Conservation (phyloP, 257 asterid species). For the Leonotis leonurus region DNA sequence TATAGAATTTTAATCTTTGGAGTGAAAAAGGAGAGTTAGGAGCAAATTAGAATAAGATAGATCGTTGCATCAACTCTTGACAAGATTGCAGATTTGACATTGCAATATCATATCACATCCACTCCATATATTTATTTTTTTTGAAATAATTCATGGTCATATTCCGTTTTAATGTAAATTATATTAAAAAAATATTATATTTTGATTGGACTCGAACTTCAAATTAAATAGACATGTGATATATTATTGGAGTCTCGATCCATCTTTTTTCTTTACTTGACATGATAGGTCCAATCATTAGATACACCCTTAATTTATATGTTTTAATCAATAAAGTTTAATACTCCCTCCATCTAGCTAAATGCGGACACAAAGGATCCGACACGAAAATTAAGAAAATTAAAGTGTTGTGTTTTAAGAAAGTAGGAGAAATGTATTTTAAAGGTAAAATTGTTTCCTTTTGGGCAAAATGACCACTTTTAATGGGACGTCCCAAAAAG, state of each 20-base stretch:
- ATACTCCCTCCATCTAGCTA: too few relatives aligned
- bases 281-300: slow-evolving; percentile 1
- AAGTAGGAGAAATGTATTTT: too few relatives aligned
- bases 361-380: too few relatives aligned
- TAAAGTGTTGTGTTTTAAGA: too few relatives aligned
- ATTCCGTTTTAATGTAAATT: not conserved
- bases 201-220: not conserved
- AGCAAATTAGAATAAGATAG: not conserved
- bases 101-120: slow-evolving; percentile 6
- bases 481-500: too few relatives aligned
- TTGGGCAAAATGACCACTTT: too few relatives aligned
- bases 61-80: slow-evolving; percentile 8
- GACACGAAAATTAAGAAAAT: too few relatives aligned
- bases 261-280: not conserved
- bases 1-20: not conserved
- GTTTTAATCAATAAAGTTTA: too few relatives aligned
- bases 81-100: slow-evolving; percentile 11
- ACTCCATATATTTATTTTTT: not conserved
- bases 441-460: too few relatives aligned
- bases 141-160: not conserved
- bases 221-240: not conserved
- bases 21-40: not conserved
- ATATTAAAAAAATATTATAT: too few relatives aligned
- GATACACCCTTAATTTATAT: not conserved
- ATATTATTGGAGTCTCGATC: not conserved